A percentile compares a stretch with the other conserved stretches of the same genome.
These are phyloP conservation scores for Clohesyomyces aquaticus DNA, from an alignment of 495 filamentous ascomycete species.

Conservation along the genomic window DNA sequence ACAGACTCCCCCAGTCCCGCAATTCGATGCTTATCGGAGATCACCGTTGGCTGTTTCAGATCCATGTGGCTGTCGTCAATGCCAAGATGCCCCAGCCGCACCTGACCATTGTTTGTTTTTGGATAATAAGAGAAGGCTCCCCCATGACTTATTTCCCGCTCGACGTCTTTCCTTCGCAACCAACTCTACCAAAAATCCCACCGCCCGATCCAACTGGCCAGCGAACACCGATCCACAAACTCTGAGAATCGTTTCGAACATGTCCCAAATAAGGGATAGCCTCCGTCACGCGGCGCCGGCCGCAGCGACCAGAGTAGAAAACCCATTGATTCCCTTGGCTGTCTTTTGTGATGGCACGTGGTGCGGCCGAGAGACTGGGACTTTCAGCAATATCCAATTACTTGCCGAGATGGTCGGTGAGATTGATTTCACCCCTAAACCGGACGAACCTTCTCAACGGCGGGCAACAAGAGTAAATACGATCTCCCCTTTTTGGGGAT, in stretches of 20 bases:
- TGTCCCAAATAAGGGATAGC: no score
- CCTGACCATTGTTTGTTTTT: constrained; percentile 12
- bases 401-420: constrained; percentile 24
- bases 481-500: neutral
- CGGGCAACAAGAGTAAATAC: constrained; percentile 18
- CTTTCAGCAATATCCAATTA: constrained; percentile 17
- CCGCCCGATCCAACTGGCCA: no score
- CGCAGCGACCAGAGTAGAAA: no score
- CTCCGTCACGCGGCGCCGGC: no score
- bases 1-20: no score
- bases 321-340: constrained; percentile 14
- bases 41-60: neutral
- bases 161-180: neutral
- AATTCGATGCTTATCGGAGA: neutral
- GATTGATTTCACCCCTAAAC: neutral
- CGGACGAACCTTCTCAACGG: neutral
- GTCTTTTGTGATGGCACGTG: constrained; percentile 34
- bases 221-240: no score
- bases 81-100: constrained; percentile 17
- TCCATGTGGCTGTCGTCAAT: neutral
- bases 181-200: no score
- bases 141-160: neutral
- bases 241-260: no score
- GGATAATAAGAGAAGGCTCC: neutral
- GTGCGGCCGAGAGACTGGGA: constrained; percentile 24